Evolutionary conservation across 805 yeast genomes (phyloP), one percentile per base, ranked within the genome.

Genomic region (Metschnikowia lunata): DNA sequence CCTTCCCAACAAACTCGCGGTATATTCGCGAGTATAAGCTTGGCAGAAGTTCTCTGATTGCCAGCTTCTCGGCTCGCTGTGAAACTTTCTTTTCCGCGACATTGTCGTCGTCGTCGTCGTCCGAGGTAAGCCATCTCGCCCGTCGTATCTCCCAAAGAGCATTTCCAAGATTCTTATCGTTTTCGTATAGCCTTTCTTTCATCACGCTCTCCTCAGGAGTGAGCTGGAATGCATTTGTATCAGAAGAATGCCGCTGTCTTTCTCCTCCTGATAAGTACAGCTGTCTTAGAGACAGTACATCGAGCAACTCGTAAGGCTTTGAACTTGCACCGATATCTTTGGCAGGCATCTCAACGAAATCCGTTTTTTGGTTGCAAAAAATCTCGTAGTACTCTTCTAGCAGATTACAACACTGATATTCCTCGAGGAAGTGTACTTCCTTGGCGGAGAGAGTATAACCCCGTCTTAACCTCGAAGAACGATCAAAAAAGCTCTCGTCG

Each of bases 141-240:
- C 96, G 74, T 46, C 88, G 78, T 37, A 71, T 63, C 40, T 77
- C 75, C 97, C 96, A 90, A 36, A 85, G 71, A 10, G 64, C 65
- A 34, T 75, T 75, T 8, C 88, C 93, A 4, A 72, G 65, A 37
- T 64, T 61, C 12, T 35, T 44, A 26, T 34, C 36, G 9, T 26
- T 43, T 29, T 27, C 36, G n/a, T 11, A 33, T 7, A 43, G 27
- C 23, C 32, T 26, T 3, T 34, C 39, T 30, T 38, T 43, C 28
- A 34, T 18, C 4, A 34, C 12, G 12, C 27, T 11, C 15, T 42
- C 46, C 10, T 15, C n/a, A 14, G 6, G 5, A 6, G 46, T 42
- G 38, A 34, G 46, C 34, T 13, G 34, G 8, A 37, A 26, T 1
- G 28, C 38, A n/a, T 33, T 30, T 12, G n/a, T 35, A 15, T 29